These are phyloP conservation scores for Globisporangium barbulae DNA, from an alignment of 352 stramenopile species.

Conservation along the genomic window DNA sequence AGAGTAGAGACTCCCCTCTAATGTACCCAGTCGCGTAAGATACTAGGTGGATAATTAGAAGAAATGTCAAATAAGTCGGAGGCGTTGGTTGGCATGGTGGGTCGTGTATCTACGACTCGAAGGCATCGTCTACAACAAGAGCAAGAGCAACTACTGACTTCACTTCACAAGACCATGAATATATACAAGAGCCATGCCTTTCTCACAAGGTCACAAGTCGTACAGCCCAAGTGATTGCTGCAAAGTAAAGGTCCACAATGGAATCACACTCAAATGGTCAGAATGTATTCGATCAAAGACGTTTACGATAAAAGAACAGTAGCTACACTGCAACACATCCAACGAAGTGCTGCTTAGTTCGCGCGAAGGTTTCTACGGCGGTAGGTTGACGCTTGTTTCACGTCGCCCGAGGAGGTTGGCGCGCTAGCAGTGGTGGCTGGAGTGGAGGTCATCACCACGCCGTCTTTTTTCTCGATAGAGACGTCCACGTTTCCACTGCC, in stretches of 20 bases:
- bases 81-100: not conserved
- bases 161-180: not conserved
- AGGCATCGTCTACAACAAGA: not conserved
- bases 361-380: not conserved
- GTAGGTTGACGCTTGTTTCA: not conserved
- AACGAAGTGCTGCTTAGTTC: not conserved
- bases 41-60: too few relatives aligned
- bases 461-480: constrained; percentile 2
- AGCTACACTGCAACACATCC: too few relatives aligned
- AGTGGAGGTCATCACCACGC: not conserved
- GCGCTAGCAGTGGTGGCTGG: not conserved
- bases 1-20: too few relatives aligned
- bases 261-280: not conserved
- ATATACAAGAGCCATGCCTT: not conserved
- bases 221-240: not conserved
- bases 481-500: constrained; percentile 5
- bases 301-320: too few relatives aligned
- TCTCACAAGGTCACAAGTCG: not conserved
- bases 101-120: not conserved
- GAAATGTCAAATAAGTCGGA: too few relatives aligned
- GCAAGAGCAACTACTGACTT: not conserved
- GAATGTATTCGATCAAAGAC: not conserved
- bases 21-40: too few relatives aligned
- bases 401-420: not conserved
- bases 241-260: not conserved